Evolutionary conservation across 305 asterid species (phyloP).

Genomic region (Solanum hybrid): DNA sequence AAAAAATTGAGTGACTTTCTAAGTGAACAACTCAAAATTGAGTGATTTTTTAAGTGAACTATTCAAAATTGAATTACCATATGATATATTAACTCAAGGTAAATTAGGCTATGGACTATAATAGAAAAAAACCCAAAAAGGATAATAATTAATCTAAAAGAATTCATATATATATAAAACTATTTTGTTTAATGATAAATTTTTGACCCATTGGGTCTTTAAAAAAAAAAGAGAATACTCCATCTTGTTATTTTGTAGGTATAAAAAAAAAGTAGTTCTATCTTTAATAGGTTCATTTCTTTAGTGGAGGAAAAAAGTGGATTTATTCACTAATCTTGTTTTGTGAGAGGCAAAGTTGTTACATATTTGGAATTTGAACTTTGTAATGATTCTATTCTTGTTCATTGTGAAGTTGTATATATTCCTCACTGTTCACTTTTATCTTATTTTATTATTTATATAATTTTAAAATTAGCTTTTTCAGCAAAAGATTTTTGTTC

Average conservation of each 20-base stretch:
- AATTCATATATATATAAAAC: not conserved
- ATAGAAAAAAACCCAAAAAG: too few relatives aligned
- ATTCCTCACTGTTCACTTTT: not conserved
- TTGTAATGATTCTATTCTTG: conserved; percentile 20
- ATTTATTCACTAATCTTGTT: not conserved
- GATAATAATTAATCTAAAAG: too few relatives aligned
- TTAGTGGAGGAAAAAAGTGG: not conserved
- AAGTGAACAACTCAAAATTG: too few relatives aligned
- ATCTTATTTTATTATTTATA: not conserved
- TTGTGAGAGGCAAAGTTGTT: not conserved
- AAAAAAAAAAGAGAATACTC: not conserved
- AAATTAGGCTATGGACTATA: too few relatives aligned
- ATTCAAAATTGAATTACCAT: too few relatives aligned
- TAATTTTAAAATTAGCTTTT: not conserved
- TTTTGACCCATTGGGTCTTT: not conserved
- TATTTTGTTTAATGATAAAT: not conserved
- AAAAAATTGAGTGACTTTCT: too few relatives aligned
- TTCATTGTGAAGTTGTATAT: conserved; percentile 20
- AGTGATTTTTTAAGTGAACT: too few relatives aligned
- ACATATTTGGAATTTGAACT: not conserved
- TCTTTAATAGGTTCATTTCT: not conserved
- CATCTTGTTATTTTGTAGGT: not conserved
- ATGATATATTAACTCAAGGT: too few relatives aligned
- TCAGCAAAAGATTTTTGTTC: not conserved
- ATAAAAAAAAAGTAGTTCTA: not conserved